Evolutionary conservation across 2,329 filamentous ascomycete genomes (phyloP), one percentile per base, ranked within the genome.

Genomic region (Fusarium sp.): DNA sequence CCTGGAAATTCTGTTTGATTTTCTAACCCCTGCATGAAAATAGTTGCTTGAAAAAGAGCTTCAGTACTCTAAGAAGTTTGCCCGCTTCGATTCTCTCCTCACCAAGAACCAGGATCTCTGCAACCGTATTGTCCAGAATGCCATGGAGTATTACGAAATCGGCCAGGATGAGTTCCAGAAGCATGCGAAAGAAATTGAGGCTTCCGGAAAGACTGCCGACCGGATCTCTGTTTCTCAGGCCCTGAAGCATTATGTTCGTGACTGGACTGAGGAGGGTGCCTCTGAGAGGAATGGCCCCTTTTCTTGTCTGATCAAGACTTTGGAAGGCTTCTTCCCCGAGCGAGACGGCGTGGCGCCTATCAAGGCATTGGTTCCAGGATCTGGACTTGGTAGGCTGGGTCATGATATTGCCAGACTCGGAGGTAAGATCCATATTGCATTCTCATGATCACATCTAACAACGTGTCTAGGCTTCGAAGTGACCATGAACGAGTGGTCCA

Each of bases 401-500:
- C 85, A 88, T 67, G 88, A 90, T 40, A 81, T 90, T 6, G 82
- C 86, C 0, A 76, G 73, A 0, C 81, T 89, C 3, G 82, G 81
- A 71, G 81, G 82, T 84, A 68, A 63, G 71, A n/a, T 36, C 2
- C 13, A 9, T 38, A 1, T 20, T 5, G 4, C 4, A 22, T 6
- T 14, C 9, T 27, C 1, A 4, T 20, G 27, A 5, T 6, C 6
- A 42, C 22, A n/a, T 2, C 14, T n/a, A 18, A 63, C 36, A 20
- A 9, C 5, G 8, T 0, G 1, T 20, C 4, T 4, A 85, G 86
- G 82, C 2, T 88, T 88, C 65, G 81, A 88, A 27, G 88, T 90
- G 0, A 88, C 87, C 0, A 81, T 85, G 63, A 91, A 90, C 72
- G 89, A 91, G 78, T 90, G 86, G 86, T 90, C 88, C 1, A 85